Conservation (phyloP, 164 flowering plant species). For the Piper longum region DNA sequence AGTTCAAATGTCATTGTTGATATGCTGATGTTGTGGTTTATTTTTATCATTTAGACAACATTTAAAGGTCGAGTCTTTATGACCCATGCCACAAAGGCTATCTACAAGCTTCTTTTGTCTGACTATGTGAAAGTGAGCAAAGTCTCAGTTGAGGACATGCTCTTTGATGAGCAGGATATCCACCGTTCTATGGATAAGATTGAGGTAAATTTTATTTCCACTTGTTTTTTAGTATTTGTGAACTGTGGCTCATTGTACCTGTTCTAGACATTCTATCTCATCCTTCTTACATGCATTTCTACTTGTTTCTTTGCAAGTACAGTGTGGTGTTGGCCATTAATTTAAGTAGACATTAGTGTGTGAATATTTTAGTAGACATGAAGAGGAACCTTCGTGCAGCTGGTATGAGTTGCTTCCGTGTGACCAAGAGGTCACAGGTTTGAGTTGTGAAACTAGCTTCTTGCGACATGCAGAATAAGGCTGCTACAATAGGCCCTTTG, state of each 20-base stretch:
- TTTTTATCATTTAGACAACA: conserved; percentile 50
- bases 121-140: conserved; percentile 34
- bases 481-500: too few species aligned
- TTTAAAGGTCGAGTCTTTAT: conserved; percentile 78
- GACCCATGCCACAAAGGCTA: conserved; percentile 59
- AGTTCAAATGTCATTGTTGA: neutral
- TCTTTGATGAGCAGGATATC: conserved; percentile 49
- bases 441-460: too few species aligned
- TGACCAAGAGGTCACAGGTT: too few species aligned
- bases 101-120: conserved; percentile 47
- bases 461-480: too few species aligned
- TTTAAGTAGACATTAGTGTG: too few species aligned
- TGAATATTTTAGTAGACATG: too few species aligned
- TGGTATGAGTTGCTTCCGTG: too few species aligned
- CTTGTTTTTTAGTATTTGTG: neutral
- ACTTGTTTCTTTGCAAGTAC: too few species aligned
- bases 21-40: conserved; percentile 1
- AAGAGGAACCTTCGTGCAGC: too few species aligned
- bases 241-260: neutral
- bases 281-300: neutral
- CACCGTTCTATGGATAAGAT: conserved; percentile 90
- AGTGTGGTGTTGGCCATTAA: too few species aligned
- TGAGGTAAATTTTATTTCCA: conserved; percentile 32
- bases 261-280: neutral
- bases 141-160: conserved; percentile 83